Conservation (phyloP, 148 eudicot species). For the Polygonum maritimum region DNA sequence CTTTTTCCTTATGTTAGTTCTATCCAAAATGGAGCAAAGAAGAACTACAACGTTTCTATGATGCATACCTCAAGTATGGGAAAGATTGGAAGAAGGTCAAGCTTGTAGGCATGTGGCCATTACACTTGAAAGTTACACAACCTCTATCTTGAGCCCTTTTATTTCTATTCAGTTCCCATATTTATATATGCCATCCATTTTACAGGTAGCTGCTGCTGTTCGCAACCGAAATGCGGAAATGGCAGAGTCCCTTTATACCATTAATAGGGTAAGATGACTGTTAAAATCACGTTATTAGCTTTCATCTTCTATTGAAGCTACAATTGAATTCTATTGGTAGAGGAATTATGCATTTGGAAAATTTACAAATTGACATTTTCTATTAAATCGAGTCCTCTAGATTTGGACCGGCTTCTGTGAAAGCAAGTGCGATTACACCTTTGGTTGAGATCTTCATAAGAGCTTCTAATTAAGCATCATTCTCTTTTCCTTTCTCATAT, state of each 20-base stretch:
- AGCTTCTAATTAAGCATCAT: background rate
- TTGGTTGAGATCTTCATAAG: background rate
- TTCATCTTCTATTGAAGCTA: background rate
- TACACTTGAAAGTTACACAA: background rate
- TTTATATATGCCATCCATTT: background rate
- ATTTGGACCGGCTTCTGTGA: background rate
- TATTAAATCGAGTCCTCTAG: background rate
- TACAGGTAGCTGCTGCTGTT: constrained; percentile 70
- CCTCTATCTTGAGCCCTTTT: background rate
- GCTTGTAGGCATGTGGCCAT: background rate
- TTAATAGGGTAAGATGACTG: constrained; percentile 71
- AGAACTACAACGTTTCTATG: constrained; percentile 87
- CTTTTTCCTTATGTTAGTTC: background rate
- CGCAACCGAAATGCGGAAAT: constrained; percentile 64
- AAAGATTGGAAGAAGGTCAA: constrained; percentile 96
- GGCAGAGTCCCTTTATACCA: constrained; percentile 96
- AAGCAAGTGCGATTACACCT: background rate
- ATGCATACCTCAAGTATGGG: constrained; percentile 87
- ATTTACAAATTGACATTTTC: background rate
- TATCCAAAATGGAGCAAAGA: constrained; percentile 79
- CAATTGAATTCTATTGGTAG: background rate
- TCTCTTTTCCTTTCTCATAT: background rate
- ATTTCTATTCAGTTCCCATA: background rate
- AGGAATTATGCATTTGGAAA: background rate
- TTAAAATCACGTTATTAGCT: background rate